phyloP scores from a whole-genome alignment of 768 basidiomycete genomes.

The Trametes cubensis region DNA sequence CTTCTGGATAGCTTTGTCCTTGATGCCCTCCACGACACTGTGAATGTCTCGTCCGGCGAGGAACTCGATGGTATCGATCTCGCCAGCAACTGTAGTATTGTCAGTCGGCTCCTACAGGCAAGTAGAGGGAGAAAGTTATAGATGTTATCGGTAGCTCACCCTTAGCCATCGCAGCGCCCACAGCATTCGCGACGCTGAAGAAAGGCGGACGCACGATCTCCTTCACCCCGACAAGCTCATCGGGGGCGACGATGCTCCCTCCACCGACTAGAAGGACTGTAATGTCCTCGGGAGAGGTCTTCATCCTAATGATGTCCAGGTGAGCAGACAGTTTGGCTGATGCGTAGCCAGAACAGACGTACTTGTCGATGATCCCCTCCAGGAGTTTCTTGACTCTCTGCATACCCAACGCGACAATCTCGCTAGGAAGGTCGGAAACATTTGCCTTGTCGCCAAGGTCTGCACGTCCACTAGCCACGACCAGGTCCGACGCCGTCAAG shows the following conservation, averaged over 20 bases:
- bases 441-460: constrained; percentile 33
- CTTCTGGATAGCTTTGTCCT: constrained; percentile 35
- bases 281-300: constrained; percentile 59
- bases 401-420: constrained; percentile 38
- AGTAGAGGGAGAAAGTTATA: background rate
- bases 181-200: constrained; percentile 62
- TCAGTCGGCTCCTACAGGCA: background rate
- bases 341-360: background rate
- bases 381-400: constrained; percentile 45
- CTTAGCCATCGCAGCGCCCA: constrained; percentile 52
- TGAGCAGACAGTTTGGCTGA: too few species aligned
- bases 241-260: constrained; percentile 61
- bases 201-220: constrained; percentile 52
- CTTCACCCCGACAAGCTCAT: constrained; percentile 52
- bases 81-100: constrained; percentile 29
- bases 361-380: constrained; percentile 53
- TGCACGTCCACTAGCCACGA: constrained; percentile 43
- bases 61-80: constrained; percentile 43
- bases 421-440: constrained; percentile 27
- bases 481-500: constrained; percentile 64
- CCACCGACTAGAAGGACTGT: constrained; percentile 68
- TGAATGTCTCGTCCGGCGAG: constrained; percentile 33
- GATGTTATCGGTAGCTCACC: constrained; percentile 6
- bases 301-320: constrained; percentile 44
- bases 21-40: constrained; percentile 38